Percentiles rank a stretch among this genome's conserved stretches.
Conservation (phyloP, 306 rosid genomes). For the Benincasa hispida region DNA sequence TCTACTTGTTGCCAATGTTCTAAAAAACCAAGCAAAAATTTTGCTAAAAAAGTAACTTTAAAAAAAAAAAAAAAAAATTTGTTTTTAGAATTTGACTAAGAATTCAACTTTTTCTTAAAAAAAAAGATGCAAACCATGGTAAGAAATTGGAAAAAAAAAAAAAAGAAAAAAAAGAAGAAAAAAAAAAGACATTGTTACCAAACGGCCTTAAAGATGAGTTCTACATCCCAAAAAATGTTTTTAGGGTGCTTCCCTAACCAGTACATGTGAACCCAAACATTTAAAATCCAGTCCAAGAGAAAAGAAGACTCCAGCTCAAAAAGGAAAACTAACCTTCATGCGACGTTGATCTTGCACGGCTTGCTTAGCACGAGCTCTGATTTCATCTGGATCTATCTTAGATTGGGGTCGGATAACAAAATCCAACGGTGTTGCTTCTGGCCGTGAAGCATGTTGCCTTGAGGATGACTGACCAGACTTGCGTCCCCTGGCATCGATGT, state of each 20-base stretch:
- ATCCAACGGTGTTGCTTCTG: constrained; percentile 96
- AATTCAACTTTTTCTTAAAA: no score
- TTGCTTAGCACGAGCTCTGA: constrained; percentile 78
- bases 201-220: no score
- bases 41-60: no score
- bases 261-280: background rate
- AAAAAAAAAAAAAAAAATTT: no score
- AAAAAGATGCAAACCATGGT: no score
- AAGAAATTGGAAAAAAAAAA: no score
- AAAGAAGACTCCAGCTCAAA: background rate
- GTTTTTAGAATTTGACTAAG: no score
- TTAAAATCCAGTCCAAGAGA: background rate
- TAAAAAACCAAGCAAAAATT: no score
- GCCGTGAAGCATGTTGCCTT: constrained; percentile 70
- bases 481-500: constrained; percentile 47
- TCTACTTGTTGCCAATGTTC: no score
- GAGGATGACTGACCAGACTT: constrained; percentile 80
- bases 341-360: constrained; percentile 81
- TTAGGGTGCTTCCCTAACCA: background rate
- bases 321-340: constrained; percentile 50
- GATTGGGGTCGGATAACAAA: constrained; percentile 87
- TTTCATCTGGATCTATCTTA: constrained; percentile 86
- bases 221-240: background rate
- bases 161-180: no score
- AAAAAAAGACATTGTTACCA: no score